Percentiles rank a stretch among this genome's conserved stretches.
phyloP scores from a whole-genome alignment of 2,329 filamentous ascomycete genomes.

The Microsporum ferrugineum region DNA sequence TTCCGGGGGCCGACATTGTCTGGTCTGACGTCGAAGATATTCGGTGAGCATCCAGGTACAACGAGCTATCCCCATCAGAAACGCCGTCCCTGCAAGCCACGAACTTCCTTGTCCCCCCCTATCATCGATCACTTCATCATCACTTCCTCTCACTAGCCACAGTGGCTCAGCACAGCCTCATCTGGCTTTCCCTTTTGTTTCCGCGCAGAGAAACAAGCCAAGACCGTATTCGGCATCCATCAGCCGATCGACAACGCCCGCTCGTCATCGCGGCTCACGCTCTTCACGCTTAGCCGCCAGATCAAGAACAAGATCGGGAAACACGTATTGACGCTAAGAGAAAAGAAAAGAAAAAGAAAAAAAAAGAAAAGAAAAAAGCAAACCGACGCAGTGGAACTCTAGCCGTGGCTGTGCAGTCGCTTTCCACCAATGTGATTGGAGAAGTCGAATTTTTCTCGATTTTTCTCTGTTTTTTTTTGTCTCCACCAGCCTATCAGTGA shows the following conservation, averaged over 20 bases:
- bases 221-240: not conserved
- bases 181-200: not conserved
- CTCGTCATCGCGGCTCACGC: not conserved
- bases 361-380: not conserved
- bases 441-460: not conserved
- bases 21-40: no score
- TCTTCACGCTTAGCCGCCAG: not conserved
- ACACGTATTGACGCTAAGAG: not conserved
- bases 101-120: not conserved
- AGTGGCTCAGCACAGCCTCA: not conserved
- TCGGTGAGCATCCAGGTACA: no score
- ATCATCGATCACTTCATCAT: not conserved
- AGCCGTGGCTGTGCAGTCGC: not conserved
- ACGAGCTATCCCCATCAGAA: no score
- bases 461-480: not conserved
- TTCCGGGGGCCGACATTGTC: no score
- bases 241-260: conserved; percentile 3
- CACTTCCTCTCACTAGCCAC: not conserved
- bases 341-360: not conserved
- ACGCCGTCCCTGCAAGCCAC: not conserved
- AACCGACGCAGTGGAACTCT: not conserved
- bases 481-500: not conserved
- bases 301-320: not conserved
- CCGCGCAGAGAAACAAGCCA: not conserved
- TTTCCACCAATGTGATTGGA: not conserved